Base-by-base conservation (phyloP, 495 filamentous ascomycete genomes). In the Hypoxylon fuscum region DNA sequence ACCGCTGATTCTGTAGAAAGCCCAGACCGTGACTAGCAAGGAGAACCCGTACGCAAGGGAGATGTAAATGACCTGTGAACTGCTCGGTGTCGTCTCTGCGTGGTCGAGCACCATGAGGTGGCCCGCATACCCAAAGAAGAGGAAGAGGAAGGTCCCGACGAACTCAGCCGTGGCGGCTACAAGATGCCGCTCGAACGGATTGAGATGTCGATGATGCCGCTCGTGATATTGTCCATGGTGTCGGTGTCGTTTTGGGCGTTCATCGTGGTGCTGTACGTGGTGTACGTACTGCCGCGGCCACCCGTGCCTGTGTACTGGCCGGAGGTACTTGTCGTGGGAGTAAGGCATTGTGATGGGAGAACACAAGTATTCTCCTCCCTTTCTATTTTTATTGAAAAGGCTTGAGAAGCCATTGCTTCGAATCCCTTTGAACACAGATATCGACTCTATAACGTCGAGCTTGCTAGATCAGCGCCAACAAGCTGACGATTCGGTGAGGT, bases 1-100 rank as follows among this genome's bases (percentile, higher is more conserved):
- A 12, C 87, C 86, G 41, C 77, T 82, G 51, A 89, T 84, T 10
- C 86, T 78, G 70, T 85, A 90, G 72, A 89, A 88, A 5, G 85
- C 76, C 87, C 87, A 90, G 2, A 81, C 84, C 51, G 86, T 89
- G 46, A 87, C 83, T n/a, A 81, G 76, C 10, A 89, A 74, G 4
- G 85, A 86, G 66, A 89, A 88, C 20, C 85, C 84, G 66, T 88
- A 71, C 7, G 59, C 70, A 23, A 74, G 42, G 14, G 73, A 51
- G 38, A 69, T 65, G 59, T 72, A 72, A 10, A 66, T 55, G 12
- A 46, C 66, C 15, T 42, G 52, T 11, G 59, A 67, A 46, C 54
- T 31, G 15, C 62, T 50, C 23, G 60, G 42, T 23, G 65, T 59
- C 3, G 70, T 32, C 3, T 61, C n/a, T 8, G 71, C 71, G 38